Percentiles rank a stretch among this genome's conserved stretches.
Evolutionary conservation across 257 asterid species (phyloP).

Genomic region (Fraxinus quadrangulata): DNA sequence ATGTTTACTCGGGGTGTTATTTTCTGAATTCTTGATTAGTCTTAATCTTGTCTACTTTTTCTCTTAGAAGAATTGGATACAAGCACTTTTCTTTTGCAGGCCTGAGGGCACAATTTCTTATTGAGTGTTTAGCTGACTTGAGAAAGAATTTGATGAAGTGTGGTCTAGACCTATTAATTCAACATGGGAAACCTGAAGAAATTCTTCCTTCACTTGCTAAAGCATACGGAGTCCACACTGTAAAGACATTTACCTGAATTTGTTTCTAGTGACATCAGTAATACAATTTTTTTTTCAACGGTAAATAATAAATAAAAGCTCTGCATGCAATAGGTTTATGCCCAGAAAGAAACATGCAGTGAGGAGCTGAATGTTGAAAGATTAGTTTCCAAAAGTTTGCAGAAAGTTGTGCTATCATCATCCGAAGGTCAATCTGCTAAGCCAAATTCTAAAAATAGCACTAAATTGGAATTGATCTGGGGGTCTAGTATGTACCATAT

Average conservation of each 20-base stretch:
- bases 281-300: neutral
- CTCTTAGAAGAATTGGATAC: too few species aligned
- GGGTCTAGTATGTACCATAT: constrained; percentile 85
- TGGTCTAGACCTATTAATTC: constrained; percentile 81
- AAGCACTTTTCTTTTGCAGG: constrained; percentile 51
- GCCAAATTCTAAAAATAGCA: constrained; percentile 27
- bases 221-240: constrained; percentile 77
- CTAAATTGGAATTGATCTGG: constrained; percentile 71
- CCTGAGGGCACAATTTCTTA: constrained; percentile 75
- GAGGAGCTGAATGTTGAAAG: constrained; percentile 84
- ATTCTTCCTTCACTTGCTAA: constrained; percentile 74
- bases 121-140: constrained; percentile 75
- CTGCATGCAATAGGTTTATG: constrained; percentile 61
- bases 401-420: constrained; percentile 20
- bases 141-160: constrained; percentile 56
- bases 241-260: constrained; percentile 39
- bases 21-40: too few species aligned
- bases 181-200: constrained; percentile 84
- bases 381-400: constrained; percentile 56
- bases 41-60: too few species aligned
- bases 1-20: too few species aligned
- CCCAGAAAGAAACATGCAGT: constrained; percentile 97
- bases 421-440: constrained; percentile 35
- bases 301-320: constrained; percentile 7
- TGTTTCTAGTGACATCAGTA: constrained; percentile 10